Percentiles rank a stretch among this genome's conserved stretches.
Evolutionary conservation across 2,329 filamentous ascomycete species (phyloP).

Genomic region (Cladosporium halotolerans): DNA sequence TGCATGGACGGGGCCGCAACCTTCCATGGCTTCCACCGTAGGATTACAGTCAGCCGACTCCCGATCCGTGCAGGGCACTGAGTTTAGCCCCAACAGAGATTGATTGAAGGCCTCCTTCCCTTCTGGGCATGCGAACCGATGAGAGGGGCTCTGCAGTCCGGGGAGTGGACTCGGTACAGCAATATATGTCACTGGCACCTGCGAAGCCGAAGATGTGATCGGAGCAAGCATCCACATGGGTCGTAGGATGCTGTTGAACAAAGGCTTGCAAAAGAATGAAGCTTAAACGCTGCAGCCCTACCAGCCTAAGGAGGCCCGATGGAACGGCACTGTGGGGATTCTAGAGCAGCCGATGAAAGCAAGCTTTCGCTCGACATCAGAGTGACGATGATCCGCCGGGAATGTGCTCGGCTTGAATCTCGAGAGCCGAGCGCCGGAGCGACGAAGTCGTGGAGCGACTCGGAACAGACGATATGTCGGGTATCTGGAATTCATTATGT

Average conservation of each 20-base stretch:
- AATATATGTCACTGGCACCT: background rate
- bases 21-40: background rate
- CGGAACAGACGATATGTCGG: no score
- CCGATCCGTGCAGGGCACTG: background rate
- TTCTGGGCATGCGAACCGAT: background rate
- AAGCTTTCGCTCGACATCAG: background rate
- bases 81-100: background rate
- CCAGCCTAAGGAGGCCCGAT: background rate
- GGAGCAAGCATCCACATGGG: background rate
- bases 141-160: background rate
- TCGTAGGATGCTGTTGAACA: background rate
- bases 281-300: slow-evolving; percentile 1
- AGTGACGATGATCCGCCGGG: background rate
- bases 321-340: slow-evolving; percentile 3
- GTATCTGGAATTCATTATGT: no score
- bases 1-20: background rate
- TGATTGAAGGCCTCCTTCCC: background rate
- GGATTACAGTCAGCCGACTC: background rate
- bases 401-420: background rate
- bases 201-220: background rate
- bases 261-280: slow-evolving; percentile 4
- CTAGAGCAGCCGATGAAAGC: background rate
- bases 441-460: no score
- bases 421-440: background rate
- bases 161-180: background rate